Evolutionary conservation across 2,329 filamentous ascomycete species (phyloP).

Genomic region (Fusarium temperatum): DNA sequence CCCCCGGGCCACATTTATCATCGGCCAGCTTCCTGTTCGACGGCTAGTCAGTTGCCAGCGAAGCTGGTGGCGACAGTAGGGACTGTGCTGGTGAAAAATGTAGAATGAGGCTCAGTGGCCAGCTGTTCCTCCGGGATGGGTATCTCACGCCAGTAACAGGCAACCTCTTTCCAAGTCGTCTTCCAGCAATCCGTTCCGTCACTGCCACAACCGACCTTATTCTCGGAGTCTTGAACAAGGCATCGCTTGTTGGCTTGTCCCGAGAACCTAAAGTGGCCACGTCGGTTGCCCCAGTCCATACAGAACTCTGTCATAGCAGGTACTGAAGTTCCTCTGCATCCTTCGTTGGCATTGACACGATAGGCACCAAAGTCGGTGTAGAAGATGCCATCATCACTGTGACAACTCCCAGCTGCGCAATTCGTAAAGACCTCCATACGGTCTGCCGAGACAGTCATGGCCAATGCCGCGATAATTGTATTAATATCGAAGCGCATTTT

Average conservation of each 20-base stretch:
- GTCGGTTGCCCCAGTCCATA: background rate
- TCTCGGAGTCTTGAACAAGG: background rate
- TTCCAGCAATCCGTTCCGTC: background rate
- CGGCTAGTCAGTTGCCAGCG: background rate
- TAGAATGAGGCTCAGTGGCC: background rate
- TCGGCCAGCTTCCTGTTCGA: rapidly evolving
- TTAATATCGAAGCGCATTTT: background rate
- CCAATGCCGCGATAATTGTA: background rate
- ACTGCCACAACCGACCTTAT: background rate
- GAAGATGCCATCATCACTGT: background rate
- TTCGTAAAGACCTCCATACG: background rate
- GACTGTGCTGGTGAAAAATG: background rate
- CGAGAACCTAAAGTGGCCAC: background rate
- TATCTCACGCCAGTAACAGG: background rate
- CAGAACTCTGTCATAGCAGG: background rate
- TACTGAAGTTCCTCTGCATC: background rate
- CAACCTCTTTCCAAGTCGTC: background rate
- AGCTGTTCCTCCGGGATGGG: background rate
- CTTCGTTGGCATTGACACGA: background rate
- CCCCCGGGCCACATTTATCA: rapidly evolving
- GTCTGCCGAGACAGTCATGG: background rate
- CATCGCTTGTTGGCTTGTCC: background rate
- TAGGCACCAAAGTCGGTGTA: background rate
- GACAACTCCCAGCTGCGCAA: rapidly evolving
- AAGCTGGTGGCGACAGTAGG: background rate